A percentile compares a stretch with the other conserved stretches of the same genome.
These are phyloP conservation scores for Rhodotorula sp. DNA, from an alignment of 1,284 basidiomycete genomes.

Conservation along the genomic window DNA sequence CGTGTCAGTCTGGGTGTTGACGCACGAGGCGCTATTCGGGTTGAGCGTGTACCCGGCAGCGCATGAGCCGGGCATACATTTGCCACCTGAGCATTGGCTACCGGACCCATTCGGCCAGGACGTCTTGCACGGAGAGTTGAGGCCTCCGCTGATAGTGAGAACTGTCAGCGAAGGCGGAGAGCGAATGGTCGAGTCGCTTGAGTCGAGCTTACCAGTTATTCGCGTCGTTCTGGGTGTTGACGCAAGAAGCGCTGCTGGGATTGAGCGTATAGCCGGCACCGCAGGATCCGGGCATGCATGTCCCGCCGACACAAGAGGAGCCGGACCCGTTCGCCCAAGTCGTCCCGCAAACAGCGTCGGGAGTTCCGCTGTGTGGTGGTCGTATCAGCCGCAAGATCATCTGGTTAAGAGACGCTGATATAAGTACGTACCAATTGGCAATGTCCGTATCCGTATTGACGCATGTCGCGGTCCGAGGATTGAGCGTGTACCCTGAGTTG, in stretches of 20 bases:
- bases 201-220: slow-evolving; percentile 14
- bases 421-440: slow-evolving; percentile 14
- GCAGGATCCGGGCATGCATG: slow-evolving; percentile 17
- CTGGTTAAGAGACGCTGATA: background rate
- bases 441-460: slow-evolving; percentile 10
- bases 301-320: slow-evolving; percentile 6
- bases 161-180: background rate
- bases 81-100: slow-evolving; percentile 5
- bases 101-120: slow-evolving; percentile 18
- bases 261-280: slow-evolving; percentile 18
- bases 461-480: slow-evolving; percentile 11
- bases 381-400: background rate
- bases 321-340: slow-evolving; percentile 19
- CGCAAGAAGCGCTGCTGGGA: slow-evolving; percentile 10
- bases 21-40: slow-evolving; percentile 10
- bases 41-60: slow-evolving; percentile 20
- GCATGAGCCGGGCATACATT: slow-evolving; percentile 17
- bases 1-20: slow-evolving; percentile 9
- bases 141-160: background rate
- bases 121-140: too few species aligned
- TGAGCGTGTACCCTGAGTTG: slow-evolving; percentile 17
- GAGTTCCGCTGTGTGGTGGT: background rate
- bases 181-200: background rate
- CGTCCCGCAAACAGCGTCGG: too few species aligned
- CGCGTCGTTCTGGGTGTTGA: slow-evolving; percentile 8